A percentile compares a stretch with the other conserved stretches of the same genome.
Evolutionary conservation across 345 rosid species (phyloP).

Genomic region (Lagerstroemia speciosa): DNA sequence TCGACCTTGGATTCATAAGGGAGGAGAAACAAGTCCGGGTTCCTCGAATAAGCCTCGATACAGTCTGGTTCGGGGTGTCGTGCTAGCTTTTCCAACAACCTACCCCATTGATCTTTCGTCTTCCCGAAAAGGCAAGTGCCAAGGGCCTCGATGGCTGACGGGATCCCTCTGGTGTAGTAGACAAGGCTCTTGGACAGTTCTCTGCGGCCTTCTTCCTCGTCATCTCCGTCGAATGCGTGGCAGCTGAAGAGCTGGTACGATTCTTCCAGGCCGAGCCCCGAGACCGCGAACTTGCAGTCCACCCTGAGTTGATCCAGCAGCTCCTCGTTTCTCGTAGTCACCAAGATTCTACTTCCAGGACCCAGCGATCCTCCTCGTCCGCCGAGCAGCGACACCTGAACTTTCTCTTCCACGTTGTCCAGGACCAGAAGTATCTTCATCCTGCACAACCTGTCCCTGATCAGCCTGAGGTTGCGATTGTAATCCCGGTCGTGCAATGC

Average conservation of each 20-base stretch:
- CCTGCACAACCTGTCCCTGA: not conserved
- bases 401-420: not conserved
- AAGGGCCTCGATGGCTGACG: not conserved
- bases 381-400: constrained; percentile 3
- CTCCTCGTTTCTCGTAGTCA: constrained; percentile 2
- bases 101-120: not conserved
- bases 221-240: not conserved
- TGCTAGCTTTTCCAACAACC: constrained; percentile 1
- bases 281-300: not conserved
- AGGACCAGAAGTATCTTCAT: constrained; percentile 9
- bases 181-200: constrained; percentile 2
- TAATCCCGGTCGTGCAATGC: not conserved
- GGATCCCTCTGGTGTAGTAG: constrained; percentile 5
- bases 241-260: not conserved
- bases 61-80: not conserved
- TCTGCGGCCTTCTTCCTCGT: constrained; percentile 2
- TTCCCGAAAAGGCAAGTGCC: constrained; percentile 1
- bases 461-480: not conserved
- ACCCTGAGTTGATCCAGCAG: not conserved
- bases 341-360: constrained; percentile 8
- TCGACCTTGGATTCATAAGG: not conserved
- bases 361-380: constrained; percentile 1
- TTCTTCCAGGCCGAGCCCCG: not conserved
- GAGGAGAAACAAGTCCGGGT: not conserved
- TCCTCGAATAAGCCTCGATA: not conserved